phyloP scores from a whole-genome alignment of 805 yeast species.

The Priceomyces fermenticarens region DNA sequence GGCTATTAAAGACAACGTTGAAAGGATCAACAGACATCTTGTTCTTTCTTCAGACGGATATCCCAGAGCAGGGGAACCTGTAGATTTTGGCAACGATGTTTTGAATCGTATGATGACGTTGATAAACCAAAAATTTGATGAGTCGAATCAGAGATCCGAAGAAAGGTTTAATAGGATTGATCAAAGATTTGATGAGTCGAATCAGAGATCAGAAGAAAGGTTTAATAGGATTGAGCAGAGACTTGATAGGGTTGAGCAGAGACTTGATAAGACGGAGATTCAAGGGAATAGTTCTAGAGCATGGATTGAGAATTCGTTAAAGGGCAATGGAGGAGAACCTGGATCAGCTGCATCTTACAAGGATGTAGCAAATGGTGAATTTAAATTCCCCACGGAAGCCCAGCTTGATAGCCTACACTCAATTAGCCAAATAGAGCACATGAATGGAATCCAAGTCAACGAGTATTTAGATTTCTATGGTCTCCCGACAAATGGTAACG shows the following conservation, averaged over 20 bases:
- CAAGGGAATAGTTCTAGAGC: neutral
- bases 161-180: neutral
- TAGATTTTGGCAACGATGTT: neutral
- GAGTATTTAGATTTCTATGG: too few species aligned
- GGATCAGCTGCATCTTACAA: neutral
- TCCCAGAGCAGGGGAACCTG: neutral
- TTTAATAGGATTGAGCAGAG: neutral
- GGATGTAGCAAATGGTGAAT: neutral
- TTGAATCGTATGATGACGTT: neutral
- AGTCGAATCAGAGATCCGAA: too few species aligned
- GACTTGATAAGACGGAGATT: neutral
- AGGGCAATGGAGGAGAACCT: neutral
- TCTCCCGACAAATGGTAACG: too few species aligned
- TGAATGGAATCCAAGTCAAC: too few species aligned
- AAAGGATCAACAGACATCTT: conserved; percentile 1
- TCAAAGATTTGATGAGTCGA: neutral
- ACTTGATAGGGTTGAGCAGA: neutral
- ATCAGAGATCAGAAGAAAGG: neutral
- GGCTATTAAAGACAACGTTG: neutral
- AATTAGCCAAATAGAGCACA: neutral
- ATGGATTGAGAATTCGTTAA: neutral
- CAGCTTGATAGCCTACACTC: neutral
- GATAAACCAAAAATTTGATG: neutral
- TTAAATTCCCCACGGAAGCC: neutral
- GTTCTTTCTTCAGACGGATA: neutral